A percentile compares a stretch with the other conserved stretches of the same genome.
Conservation (phyloP, 1,139 yeast genomes). For the Diutina ranongensis region DNA sequence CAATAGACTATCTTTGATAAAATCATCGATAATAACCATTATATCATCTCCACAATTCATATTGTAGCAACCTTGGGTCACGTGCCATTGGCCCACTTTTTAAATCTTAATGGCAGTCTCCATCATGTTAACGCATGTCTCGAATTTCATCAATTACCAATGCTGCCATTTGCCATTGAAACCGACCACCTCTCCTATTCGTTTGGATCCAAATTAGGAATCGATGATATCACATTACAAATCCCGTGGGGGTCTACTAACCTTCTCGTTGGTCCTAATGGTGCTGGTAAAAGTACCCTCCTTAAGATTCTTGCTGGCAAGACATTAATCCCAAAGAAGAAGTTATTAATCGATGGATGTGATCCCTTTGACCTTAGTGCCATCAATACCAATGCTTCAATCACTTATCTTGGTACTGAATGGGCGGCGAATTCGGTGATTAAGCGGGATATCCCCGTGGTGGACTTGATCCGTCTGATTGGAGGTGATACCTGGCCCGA, state of each 20-base stretch:
- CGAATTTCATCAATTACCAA: neutral
- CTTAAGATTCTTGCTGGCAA: conserved; percentile 83
- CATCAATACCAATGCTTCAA: conserved; percentile 23
- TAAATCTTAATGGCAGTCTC: too few species aligned
- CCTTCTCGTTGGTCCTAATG: conserved; percentile 83
- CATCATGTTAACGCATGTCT: too few species aligned
- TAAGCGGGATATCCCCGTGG: conserved; percentile 81
- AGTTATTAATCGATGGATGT: conserved; percentile 57
- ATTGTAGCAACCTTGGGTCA: too few species aligned
- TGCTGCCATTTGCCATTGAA: conserved; percentile 21
- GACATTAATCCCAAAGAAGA: conserved; percentile 67
- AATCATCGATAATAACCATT: too few species aligned
- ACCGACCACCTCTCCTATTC: conserved; percentile 58
- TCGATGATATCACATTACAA: conserved; percentile 46
- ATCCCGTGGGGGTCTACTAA: conserved; percentile 69
- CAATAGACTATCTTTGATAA: too few species aligned
- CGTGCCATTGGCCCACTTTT: too few species aligned
- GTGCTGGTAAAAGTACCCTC: conserved; percentile 92
- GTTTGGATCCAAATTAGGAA: conserved; percentile 52
- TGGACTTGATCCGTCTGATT: conserved; percentile 62
- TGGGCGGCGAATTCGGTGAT: conserved; percentile 94
- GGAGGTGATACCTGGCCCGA: conserved; percentile 71
- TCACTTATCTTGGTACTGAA: conserved; percentile 87
- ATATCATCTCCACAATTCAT: too few species aligned
- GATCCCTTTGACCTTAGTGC: conserved; percentile 60